Conservation (phyloP, 306 rosid species). For the Adenanthera pavonina region DNA sequence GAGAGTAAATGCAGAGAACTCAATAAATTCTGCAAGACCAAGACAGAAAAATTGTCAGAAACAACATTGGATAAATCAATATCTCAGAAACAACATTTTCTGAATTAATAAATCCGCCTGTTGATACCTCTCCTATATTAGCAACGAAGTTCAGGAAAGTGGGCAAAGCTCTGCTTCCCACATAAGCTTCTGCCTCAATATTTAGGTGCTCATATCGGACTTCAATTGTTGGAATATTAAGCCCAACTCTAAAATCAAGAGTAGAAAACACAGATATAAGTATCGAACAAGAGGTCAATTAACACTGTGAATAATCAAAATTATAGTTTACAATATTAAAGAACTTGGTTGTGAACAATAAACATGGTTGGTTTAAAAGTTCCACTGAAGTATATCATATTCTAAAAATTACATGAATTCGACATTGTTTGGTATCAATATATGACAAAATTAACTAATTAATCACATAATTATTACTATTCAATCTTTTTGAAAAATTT, state of each 20-base stretch:
- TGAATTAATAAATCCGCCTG: not conserved
- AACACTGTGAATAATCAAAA: too few species aligned
- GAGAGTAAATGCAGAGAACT: conserved; percentile 46
- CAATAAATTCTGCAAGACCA: conserved; percentile 40
- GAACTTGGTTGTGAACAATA: too few species aligned
- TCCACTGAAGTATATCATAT: too few species aligned
- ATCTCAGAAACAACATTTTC: not conserved
- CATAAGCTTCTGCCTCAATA: conserved; percentile 70
- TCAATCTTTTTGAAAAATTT: not conserved
- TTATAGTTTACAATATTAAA: too few species aligned
- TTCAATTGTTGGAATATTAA: conserved; percentile 75
- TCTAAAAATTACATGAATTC: too few species aligned
- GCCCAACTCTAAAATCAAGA: conserved; percentile 62
- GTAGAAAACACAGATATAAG: not conserved
- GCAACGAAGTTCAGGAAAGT: conserved; percentile 55
- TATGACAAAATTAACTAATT: too few species aligned
- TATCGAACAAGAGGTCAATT: not conserved
- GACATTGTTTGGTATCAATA: too few species aligned
- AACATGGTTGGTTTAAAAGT: too few species aligned
- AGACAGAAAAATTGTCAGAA: not conserved
- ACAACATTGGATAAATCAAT: not conserved
- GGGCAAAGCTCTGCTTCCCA: conserved; percentile 79
- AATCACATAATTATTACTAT: too few species aligned
- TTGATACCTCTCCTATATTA: conserved; percentile 51
- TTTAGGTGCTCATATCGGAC: conserved; percentile 70